A percentile compares a stretch with the other conserved stretches of the same genome.
These are phyloP conservation scores for Candida broadrunensis DNA, from an alignment of 805 yeast species.

Conservation along the genomic window DNA sequence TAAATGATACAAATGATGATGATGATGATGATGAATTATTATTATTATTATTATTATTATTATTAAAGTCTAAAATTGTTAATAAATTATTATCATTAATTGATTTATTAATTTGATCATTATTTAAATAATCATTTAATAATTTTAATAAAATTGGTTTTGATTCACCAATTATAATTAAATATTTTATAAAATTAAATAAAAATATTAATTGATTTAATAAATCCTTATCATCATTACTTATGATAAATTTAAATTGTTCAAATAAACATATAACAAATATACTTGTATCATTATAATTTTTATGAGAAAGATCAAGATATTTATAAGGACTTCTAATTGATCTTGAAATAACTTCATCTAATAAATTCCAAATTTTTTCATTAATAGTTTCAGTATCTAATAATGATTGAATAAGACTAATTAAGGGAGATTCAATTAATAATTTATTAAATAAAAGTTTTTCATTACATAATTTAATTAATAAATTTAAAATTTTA, in stretches of 20 bases:
- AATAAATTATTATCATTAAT: not conserved
- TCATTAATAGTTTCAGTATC: constrained; percentile 7
- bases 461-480: constrained; percentile 45
- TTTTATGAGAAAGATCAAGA: constrained; percentile 49
- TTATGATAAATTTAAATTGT: constrained; percentile 59
- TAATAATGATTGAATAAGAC: constrained; percentile 49
- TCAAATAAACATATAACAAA: constrained; percentile 48
- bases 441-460: constrained; percentile 51
- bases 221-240: constrained; percentile 10
- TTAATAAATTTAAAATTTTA: constrained; percentile 50
- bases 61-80: not conserved
- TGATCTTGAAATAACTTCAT: constrained; percentile 72
- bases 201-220: constrained; percentile 45
- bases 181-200: constrained; percentile 41
- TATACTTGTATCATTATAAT: constrained; percentile 27
- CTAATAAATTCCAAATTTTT: constrained; percentile 61
- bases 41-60: not conserved
- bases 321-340: constrained; percentile 81
- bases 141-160: constrained; percentile 17
- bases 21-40: not conserved
- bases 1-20: constrained; percentile 2
- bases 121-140: constrained; percentile 3
- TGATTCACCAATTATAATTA: constrained; percentile 61
- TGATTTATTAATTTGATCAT: not conserved
- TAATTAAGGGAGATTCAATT: constrained; percentile 52